Conservation (phyloP, 2,329 filamentous ascomycete species). For the Incumbomyces delicatus region DNA sequence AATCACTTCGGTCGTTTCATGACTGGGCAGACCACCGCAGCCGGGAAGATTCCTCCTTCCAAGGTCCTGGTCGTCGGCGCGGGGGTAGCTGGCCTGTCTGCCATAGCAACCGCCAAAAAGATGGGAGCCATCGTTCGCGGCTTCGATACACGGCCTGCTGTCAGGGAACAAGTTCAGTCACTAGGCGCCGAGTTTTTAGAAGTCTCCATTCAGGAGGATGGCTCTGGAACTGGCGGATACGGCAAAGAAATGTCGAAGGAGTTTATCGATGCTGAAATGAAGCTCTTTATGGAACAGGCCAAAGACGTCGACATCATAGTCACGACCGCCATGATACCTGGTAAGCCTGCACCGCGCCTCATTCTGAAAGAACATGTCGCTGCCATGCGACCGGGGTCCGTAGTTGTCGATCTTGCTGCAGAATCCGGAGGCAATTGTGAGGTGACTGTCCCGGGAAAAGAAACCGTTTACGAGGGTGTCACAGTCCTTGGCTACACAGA, state of each 20-base stretch:
- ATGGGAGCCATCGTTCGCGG: constrained; percentile 84
- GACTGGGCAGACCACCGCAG: constrained; percentile 82
- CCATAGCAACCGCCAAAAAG: constrained; percentile 74
- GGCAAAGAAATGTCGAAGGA: constrained; percentile 92
- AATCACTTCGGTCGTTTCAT: constrained; percentile 83
- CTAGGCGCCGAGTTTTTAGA: constrained; percentile 84
- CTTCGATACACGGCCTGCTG: constrained; percentile 83
- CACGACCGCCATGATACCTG: constrained; percentile 84
- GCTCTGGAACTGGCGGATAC: constrained; percentile 74
- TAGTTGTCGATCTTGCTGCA: constrained; percentile 78
- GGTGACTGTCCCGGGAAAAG: constrained; percentile 63
- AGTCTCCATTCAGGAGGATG: constrained; percentile 75
- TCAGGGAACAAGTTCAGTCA: constrained; percentile 80
- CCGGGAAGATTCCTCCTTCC: constrained; percentile 80
- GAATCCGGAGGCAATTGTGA: constrained; percentile 86
- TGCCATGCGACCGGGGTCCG: constrained; percentile 82
- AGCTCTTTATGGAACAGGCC: constrained; percentile 78
- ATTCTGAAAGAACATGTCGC: constrained; percentile 73
- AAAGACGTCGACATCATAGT: constrained; percentile 86
- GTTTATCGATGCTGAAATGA: constrained; percentile 89
- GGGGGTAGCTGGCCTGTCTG: constrained; percentile 78
- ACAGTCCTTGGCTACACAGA: constrained; percentile 89
- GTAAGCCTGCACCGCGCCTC: constrained; percentile 69
- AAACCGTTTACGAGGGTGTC: constrained; percentile 64
- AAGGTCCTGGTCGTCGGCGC: constrained; percentile 87